A percentile compares a stretch with the other conserved stretches of the same genome.
Conservation (phyloP, 2,329 filamentous ascomycete genomes). For the Paecilomyces sp. region DNA sequence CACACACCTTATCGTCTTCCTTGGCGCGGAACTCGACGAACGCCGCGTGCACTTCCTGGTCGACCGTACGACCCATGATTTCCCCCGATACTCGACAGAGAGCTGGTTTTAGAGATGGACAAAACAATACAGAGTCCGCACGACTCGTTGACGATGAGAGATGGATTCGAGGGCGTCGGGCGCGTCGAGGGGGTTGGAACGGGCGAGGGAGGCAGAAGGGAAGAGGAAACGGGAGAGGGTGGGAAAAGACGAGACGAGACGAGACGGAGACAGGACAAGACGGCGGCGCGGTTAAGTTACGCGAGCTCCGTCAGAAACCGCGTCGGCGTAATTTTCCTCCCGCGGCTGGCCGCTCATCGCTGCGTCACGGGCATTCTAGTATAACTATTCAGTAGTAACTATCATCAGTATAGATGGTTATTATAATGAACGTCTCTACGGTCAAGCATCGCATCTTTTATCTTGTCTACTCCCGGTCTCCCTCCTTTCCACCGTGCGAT, state of each 20-base stretch:
- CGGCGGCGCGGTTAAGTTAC: slow-evolving; percentile 20
- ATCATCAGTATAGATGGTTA: too few relatives aligned
- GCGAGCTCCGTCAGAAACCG: slow-evolving; percentile 15
- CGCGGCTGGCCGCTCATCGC: neutral
- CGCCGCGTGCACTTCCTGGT: slow-evolving; percentile 46
- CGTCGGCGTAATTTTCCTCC: slow-evolving; percentile 14
- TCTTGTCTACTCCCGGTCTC: neutral
- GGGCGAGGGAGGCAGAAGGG: slow-evolving; percentile 5
- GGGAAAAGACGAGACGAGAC: slow-evolving; percentile 2
- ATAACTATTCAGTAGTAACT: too few relatives aligned
- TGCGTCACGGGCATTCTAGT: neutral
- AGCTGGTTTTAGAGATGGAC: slow-evolving; percentile 14
- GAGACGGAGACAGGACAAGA: slow-evolving; percentile 16
- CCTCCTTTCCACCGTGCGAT: neutral
- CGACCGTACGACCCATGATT: slow-evolving; percentile 44
- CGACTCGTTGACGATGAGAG: neutral
- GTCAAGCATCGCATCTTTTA: neutral
- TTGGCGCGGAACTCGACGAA: slow-evolving; percentile 49
- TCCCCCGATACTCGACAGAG: slow-evolving; percentile 11
- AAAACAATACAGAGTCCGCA: neutral
- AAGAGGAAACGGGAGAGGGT: slow-evolving; percentile 3
- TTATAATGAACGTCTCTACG: too few relatives aligned
- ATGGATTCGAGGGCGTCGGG: slow-evolving; percentile 1
- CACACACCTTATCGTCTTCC: slow-evolving; percentile 44
- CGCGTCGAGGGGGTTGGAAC: slow-evolving; percentile 10